Evolutionary conservation across 495 filamentous ascomycete species (phyloP).

Genomic region (Parathielavia appendiculata): DNA sequence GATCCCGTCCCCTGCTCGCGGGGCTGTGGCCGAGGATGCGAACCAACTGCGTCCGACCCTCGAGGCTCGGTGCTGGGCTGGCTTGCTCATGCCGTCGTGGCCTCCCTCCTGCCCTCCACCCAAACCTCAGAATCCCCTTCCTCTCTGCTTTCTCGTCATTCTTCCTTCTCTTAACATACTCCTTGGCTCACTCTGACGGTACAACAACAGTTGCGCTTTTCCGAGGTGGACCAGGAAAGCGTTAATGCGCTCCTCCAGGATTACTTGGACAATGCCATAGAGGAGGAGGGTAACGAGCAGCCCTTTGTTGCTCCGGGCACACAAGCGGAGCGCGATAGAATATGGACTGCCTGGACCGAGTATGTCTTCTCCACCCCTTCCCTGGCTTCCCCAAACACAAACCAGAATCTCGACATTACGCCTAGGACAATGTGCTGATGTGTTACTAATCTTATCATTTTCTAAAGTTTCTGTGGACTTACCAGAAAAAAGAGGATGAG

Average conservation of each 20-base stretch:
- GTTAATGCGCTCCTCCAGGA: too few species aligned
- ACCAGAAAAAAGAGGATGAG: not conserved
- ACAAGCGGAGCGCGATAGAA: slow-evolving; percentile 1
- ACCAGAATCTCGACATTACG: not conserved
- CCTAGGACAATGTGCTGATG: slow-evolving; percentile 5
- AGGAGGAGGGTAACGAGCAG: too few species aligned
- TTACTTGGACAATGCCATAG: too few species aligned
- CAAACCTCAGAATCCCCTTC: too few species aligned
- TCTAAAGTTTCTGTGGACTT: not conserved
- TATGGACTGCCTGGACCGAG: slow-evolving; percentile 1
- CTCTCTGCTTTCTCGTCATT: not conserved
- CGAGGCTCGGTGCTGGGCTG: slow-evolving; percentile 1
- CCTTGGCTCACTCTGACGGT: not conserved
- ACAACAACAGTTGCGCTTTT: not conserved
- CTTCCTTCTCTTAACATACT: slow-evolving; percentile 3
- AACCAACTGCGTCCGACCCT: slow-evolving; percentile 1
- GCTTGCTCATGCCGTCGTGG: not conserved
- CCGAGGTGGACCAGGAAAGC: not conserved
- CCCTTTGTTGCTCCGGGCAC: too few species aligned
- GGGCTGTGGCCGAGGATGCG: not conserved
- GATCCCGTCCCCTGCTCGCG: slow-evolving; percentile 1
- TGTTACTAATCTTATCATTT: slow-evolving; percentile 1
- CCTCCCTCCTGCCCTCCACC: slow-evolving; percentile 1
- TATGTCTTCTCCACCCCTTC: not conserved
- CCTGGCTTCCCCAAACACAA: not conserved